Evolutionary conservation across 2,329 filamentous ascomycete species (phyloP).

Genomic region (Alternaria incomplexa): DNA sequence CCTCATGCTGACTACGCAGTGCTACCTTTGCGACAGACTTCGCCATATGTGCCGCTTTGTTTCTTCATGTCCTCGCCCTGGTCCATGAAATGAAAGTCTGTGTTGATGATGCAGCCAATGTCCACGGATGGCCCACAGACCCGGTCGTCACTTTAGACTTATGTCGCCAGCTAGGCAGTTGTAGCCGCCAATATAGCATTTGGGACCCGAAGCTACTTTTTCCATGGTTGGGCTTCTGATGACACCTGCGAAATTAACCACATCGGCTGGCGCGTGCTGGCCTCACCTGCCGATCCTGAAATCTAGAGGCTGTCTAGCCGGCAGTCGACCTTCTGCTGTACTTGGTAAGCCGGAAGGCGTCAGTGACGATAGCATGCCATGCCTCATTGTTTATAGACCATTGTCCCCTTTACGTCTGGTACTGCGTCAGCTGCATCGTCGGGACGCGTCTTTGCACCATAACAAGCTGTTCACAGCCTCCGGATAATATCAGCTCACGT

Average conservation of each 20-base stretch:
- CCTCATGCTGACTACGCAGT: neutral
- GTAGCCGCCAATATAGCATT: neutral
- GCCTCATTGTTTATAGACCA: neutral
- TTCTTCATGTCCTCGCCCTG: neutral
- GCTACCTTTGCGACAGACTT: neutral
- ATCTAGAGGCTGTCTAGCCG: neutral
- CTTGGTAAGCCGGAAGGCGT: neutral
- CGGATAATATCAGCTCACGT: neutral
- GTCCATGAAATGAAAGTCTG: neutral
- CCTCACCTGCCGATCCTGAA: neutral
- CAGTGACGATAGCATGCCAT: neutral
- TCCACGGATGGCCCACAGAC: neutral
- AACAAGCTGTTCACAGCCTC: neutral
- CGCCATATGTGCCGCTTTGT: neutral
- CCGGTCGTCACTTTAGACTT: conserved; percentile 1
- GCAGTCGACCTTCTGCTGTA: neutral
- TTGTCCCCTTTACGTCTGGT: neutral
- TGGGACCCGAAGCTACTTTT: neutral
- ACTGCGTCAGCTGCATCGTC: neutral
- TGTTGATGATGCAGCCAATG: neutral
- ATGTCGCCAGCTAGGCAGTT: neutral
- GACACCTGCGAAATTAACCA: neutral
- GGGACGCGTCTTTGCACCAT: neutral
- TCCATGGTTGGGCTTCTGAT: neutral
- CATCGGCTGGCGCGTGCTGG: neutral